Conservation (phyloP, 2,329 filamentous ascomycete species). For the Cordyceps farinosa region DNA sequence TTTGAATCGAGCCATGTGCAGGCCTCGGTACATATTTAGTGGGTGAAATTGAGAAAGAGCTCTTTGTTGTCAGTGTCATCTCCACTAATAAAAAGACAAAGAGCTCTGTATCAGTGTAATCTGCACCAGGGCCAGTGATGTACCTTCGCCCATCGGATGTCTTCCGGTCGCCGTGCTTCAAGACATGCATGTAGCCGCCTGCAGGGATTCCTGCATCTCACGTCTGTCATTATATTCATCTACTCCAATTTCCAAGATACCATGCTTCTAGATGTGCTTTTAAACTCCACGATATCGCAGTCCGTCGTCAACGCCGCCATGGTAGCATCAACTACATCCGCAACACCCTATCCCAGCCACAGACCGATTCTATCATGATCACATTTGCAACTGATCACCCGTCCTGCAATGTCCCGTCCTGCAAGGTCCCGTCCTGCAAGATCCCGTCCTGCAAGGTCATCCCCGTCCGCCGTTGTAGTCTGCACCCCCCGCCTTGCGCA, state of each 20-base stretch:
- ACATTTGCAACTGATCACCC: too few species aligned
- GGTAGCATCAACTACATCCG: neutral
- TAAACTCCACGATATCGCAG: neutral
- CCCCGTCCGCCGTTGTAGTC: conserved; percentile 67
- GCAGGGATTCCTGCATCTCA: neutral
- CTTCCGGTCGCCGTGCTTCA: neutral
- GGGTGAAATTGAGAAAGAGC: too few species aligned
- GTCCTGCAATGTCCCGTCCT: neutral
- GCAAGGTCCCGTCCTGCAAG: too few species aligned
- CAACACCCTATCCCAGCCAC: neutral
- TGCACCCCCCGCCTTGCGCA: conserved; percentile 65
- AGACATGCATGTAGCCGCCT: neutral
- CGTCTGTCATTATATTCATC: neutral
- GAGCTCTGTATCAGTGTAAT: neutral
- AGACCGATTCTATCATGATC: too few species aligned
- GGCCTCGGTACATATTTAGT: too few species aligned
- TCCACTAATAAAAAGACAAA: neutral
- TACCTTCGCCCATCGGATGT: neutral
- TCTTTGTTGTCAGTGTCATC: neutral
- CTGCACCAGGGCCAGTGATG: neutral
- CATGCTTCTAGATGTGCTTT: neutral
- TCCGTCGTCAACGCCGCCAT: neutral
- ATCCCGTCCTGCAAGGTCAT: conserved; percentile 25
- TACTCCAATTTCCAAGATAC: neutral
- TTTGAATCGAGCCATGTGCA: too few species aligned